Conservation (phyloP, 106 monocot species). For the Acorus calamus region DNA sequence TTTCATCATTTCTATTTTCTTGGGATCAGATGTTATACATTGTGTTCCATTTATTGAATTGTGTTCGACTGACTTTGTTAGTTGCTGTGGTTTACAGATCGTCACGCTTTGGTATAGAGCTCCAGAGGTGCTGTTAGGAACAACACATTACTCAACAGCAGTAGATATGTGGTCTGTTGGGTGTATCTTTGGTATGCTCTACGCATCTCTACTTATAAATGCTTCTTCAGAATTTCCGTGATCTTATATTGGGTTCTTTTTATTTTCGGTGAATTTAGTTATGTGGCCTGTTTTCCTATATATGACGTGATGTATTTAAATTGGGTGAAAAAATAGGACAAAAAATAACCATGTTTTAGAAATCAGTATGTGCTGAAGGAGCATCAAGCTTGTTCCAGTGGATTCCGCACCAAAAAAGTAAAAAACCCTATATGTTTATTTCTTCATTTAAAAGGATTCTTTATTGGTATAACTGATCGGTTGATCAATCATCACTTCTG, state of each 20-base stretch:
- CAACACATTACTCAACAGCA: conserved; percentile 80
- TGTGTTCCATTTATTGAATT: not conserved
- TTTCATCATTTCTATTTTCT: not conserved
- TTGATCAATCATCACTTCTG: no score
- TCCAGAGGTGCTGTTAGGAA: conserved; percentile 84
- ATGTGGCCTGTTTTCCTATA: not conserved
- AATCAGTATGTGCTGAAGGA: no score
- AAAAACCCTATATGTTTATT: no score
- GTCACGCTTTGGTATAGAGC: conserved; percentile 99
- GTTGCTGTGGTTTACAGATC: conserved; percentile 33
- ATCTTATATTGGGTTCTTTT: no score
- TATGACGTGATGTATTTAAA: no score
- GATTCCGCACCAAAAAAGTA: no score
- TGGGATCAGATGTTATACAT: not conserved
- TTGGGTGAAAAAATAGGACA: no score
- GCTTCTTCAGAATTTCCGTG: no score
- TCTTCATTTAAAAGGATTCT: no score
- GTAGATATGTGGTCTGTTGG: conserved; percentile 99
- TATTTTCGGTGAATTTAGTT: not conserved
- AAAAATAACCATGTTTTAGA: no score
- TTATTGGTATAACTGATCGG: no score
- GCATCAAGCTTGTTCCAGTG: no score
- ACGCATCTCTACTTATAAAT: not conserved
- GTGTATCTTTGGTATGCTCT: conserved; percentile 90
- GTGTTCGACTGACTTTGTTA: not conserved